Conservation (phyloP, 2,329 filamentous ascomycete genomes). For the Colletotrichum sp. region DNA sequence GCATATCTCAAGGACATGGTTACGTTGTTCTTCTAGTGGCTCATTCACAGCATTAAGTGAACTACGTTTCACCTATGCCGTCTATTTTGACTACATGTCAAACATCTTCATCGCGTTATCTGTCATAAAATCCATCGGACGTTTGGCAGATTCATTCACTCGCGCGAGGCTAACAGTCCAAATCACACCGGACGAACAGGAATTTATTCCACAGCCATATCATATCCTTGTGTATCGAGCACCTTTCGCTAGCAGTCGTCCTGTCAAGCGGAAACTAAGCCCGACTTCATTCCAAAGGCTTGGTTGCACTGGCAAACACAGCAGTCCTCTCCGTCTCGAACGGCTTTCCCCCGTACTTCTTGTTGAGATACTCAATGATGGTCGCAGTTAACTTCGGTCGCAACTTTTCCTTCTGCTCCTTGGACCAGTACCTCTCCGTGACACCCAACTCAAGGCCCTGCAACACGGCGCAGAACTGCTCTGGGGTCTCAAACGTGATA, state of each 20-base stretch:
- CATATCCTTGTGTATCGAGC: not conserved
- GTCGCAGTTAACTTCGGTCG: not conserved
- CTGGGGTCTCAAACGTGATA: not conserved
- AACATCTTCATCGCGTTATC: not conserved
- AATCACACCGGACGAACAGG: not conserved
- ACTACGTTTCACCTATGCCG: not conserved
- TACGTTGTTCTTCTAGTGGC: not conserved
- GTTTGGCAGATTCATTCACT: not conserved
- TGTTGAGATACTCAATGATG: not conserved
- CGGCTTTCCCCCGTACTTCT: not conserved
- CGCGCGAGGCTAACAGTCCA: not conserved
- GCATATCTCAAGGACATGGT: not conserved
- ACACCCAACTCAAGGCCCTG: not conserved
- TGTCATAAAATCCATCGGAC: not conserved
- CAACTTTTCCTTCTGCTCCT: not conserved
- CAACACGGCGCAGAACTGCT: not conserved
- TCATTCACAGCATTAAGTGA: not conserved
- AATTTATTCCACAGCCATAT: not conserved
- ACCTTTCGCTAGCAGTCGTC: not conserved
- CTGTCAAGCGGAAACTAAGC: not conserved
- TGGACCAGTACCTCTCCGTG: not conserved
- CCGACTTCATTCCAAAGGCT: not conserved
- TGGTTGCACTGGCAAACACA: not conserved
- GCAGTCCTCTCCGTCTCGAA: not conserved
- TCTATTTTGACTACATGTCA: not conserved